These are phyloP conservation scores for Plasmodium falciparum DNA, from an alignment of 169 alveolate species.

Conservation along the genomic window DNA sequence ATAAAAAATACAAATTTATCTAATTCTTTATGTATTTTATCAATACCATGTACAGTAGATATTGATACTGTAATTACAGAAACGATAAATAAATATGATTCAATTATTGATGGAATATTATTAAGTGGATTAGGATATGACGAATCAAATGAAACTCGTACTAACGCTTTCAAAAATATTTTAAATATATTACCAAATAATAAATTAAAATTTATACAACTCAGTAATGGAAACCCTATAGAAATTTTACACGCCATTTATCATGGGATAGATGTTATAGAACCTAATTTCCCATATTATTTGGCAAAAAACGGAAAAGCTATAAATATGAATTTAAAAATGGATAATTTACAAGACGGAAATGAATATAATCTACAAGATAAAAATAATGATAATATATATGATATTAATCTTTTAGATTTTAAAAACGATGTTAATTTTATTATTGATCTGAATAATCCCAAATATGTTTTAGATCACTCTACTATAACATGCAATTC, in stretches of 20 bases:
- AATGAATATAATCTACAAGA: neutral
- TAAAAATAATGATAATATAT: neutral
- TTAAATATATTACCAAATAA: conserved; percentile 26
- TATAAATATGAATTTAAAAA: conserved; percentile 47
- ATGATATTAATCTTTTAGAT: conserved; percentile 39
- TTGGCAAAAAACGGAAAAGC: conserved; percentile 79
- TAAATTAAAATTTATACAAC: conserved; percentile 79
- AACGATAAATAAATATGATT: conserved; percentile 31
- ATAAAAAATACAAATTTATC: conserved; percentile 26
- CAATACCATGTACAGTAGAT: conserved; percentile 50
- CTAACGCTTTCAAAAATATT: conserved; percentile 25
- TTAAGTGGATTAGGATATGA: conserved; percentile 75
- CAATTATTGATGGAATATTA: conserved; percentile 33
- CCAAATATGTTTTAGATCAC: conserved; percentile 54
- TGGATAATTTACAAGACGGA: neutral
- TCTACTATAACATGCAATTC: conserved; percentile 68
- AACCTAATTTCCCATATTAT: conserved; percentile 77
- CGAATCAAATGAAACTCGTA: conserved; percentile 51
- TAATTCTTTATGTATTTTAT: conserved; percentile 36
- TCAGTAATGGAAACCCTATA: conserved; percentile 77
- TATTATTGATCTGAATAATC: conserved; percentile 77
- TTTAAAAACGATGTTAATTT: conserved; percentile 40
- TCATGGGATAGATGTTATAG: conserved; percentile 80
- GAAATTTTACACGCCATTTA: conserved; percentile 79
- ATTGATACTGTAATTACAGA: conserved; percentile 17